phyloP scores from a whole-genome alignment of 768 basidiomycete species.

The Boletus sensibilis region DNA sequence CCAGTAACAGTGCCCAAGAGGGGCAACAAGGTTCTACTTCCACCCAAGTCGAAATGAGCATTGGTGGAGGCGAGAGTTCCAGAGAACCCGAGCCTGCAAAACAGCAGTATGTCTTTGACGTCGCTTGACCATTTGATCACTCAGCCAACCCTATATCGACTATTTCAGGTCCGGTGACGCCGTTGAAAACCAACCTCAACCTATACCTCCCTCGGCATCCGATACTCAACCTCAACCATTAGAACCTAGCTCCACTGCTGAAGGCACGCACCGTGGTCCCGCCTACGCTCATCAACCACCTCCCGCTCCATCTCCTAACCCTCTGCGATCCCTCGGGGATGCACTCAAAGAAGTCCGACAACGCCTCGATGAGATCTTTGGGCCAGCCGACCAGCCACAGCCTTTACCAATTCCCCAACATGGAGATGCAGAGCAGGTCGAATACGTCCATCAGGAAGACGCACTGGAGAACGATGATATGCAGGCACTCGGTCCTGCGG shows the following conservation, averaged over 20 bases:
- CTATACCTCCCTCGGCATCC: not conserved
- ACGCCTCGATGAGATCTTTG: constrained; percentile 80
- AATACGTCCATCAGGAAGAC: constrained; percentile 62
- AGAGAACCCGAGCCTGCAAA: constrained; percentile 18
- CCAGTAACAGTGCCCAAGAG: constrained; percentile 18
- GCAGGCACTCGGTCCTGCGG: constrained; percentile 89
- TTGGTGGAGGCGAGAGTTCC: constrained; percentile 23
- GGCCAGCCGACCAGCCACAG: constrained; percentile 36
- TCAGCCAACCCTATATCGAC: not conserved
- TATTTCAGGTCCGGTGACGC: constrained; percentile 13
- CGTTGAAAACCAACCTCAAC: constrained; percentile 8
- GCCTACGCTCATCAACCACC: constrained; percentile 40
- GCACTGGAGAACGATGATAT: constrained; percentile 68
- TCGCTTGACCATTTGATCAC: not conserved
- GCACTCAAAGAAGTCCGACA: constrained; percentile 76
- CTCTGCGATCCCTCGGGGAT: constrained; percentile 80
- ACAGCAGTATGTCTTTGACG: constrained; percentile 15
- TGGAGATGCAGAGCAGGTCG: constrained; percentile 51
- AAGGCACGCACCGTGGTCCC: constrained; percentile 47
- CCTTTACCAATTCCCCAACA: constrained; percentile 38
- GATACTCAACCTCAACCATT: constrained; percentile 11
- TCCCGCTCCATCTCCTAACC: constrained; percentile 43
- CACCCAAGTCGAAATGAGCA: constrained; percentile 11
- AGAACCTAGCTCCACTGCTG: constrained; percentile 36
- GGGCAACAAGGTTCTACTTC: constrained; percentile 22